phyloP scores from a whole-genome alignment of 164 flowering plant species.

The Tetracentron sinense region DNA sequence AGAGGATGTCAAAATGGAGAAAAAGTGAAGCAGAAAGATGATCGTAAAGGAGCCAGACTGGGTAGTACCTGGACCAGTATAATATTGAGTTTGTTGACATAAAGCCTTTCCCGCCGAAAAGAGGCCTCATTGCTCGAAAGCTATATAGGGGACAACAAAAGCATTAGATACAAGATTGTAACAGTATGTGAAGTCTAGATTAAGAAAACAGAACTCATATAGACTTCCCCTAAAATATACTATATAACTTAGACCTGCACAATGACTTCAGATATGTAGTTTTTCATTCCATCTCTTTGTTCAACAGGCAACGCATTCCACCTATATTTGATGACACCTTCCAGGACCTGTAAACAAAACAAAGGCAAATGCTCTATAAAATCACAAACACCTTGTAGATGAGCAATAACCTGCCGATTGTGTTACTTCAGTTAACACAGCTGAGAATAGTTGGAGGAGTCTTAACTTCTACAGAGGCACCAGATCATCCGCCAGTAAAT shows the following conservation, averaged over 20 bases:
- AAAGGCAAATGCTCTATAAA: neutral
- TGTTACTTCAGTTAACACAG: no score
- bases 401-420: no score
- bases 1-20: neutral
- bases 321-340: slow-evolving; percentile 95
- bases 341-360: slow-evolving; percentile 63
- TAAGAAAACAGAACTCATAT: neutral
- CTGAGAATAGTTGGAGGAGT: no score
- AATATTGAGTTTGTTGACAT: slow-evolving; percentile 91
- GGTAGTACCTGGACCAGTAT: slow-evolving; percentile 84
- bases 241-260: slow-evolving; percentile 59
- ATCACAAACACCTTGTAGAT: neutral
- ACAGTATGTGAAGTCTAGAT: neutral
- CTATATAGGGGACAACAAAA: slow-evolving; percentile 35
- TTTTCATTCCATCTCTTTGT: slow-evolving; percentile 98
- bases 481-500: no score
- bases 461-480: no score
- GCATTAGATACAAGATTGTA: neutral
- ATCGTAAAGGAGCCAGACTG: neutral
- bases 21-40: neutral
- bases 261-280: slow-evolving; percentile 93
- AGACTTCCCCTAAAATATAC: neutral
- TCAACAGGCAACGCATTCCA: slow-evolving; percentile 98
- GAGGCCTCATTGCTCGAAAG: slow-evolving; percentile 93
- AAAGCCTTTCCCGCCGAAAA: slow-evolving; percentile 81